Conservation (phyloP, 1,284 basidiomycete genomes). For the Ustilago cynodontis region DNA sequence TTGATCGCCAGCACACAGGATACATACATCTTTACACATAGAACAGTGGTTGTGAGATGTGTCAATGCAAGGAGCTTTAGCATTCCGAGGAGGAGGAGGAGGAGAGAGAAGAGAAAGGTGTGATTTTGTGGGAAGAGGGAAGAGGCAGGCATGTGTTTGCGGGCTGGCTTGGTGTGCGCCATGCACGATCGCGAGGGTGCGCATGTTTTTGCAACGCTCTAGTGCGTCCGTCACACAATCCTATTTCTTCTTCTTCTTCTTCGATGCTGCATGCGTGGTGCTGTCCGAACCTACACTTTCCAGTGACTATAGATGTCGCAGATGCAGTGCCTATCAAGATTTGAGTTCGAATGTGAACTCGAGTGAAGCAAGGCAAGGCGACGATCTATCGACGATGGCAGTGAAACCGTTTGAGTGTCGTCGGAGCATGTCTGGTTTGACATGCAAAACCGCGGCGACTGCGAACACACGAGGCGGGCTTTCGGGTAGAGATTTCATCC, state of each 20-base stretch:
- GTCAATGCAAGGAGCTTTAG: not conserved
- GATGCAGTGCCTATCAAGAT: not conserved
- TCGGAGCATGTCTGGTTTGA: not conserved
- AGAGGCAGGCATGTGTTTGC: not conserved
- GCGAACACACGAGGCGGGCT: not conserved
- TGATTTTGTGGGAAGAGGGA: no score
- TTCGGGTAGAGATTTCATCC: slow-evolving; percentile 9
- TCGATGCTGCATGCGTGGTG: not conserved
- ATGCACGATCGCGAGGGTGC: slow-evolving; percentile 13
- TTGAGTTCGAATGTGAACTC: not conserved
- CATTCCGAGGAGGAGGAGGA: not conserved
- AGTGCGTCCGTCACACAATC: not conserved
- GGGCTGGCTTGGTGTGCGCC: not conserved
- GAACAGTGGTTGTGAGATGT: not conserved
- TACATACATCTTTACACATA: not conserved
- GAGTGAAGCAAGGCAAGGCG: not conserved
- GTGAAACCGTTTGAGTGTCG: not conserved
- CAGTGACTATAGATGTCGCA: not conserved
- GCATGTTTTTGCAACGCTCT: not conserved
- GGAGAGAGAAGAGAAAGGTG: not conserved
- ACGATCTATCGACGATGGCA: not conserved
- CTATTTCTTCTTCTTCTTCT: not conserved
- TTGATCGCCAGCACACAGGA: slow-evolving; percentile 13
- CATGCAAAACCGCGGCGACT: no score
- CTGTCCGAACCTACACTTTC: not conserved